Base-by-base conservation (phyloP, 1,139 yeast species). In the Komagataea norvegica region DNA sequence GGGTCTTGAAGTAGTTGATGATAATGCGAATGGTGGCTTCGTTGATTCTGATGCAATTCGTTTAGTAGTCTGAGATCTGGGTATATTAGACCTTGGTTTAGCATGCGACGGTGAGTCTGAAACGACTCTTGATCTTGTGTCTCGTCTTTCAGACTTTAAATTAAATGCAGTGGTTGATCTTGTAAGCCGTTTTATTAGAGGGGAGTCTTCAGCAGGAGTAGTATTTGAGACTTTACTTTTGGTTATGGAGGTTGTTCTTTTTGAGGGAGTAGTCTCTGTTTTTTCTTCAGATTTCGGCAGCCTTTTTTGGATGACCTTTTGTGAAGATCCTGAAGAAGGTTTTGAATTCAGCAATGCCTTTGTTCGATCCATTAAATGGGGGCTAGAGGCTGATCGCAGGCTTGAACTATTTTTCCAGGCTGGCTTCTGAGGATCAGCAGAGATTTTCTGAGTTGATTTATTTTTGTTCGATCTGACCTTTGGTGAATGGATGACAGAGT, bases 141-240 rank as follows among this genome's bases (percentile, higher is more conserved):
- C 14, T 11, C 13, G 26, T 22, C 11, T 18, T 34, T 25, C 15
- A 29, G 38, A n/a, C 25, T 46, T 50, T 19, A 49, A 35, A 15
- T 47, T 28, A 5, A 42, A 48, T 4, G 54, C 38, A 2, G 52
- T 45, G 3, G 54, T 50, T 2, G 56, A 48, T 22, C 49, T 41
- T 3, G 54, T 49, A 3, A 51, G 36, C 26, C 56, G 41, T 5
- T 45, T 33, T 2, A 51, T 9, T 5, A 49, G 19, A 3, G 51
- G 50, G 1, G 54, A 44, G n/a, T 47, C 44, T 17, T 44, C 46
- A 10, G 14, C n/a, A 19, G 19, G 15, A 9, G 26, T 24, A 5
- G 34, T 19, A 4, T 25, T 6, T 6, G 19, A 10, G 17, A 33
- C 26, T 21, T 25, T 24, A 15, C 18, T 15, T 13, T 13, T 21